Conservation (phyloP, 2,329 filamentous ascomycete species). For the Penicillium olsonii region DNA sequence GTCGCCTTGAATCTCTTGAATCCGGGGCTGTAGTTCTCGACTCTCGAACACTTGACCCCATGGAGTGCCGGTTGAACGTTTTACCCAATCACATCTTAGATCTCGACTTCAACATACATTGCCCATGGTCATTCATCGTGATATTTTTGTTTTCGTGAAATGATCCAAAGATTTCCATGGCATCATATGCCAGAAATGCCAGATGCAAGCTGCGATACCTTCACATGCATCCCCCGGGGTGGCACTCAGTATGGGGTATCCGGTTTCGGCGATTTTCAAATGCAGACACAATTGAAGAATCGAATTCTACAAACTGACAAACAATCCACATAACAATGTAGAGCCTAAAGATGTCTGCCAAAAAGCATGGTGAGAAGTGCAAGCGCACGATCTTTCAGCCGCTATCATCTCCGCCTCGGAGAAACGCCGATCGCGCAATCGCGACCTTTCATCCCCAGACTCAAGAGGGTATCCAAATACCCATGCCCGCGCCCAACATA, state of each 20-base stretch:
- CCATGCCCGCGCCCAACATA: not conserved
- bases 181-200: not conserved
- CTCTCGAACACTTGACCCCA: not conserved
- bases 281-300: not conserved
- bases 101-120: not conserved
- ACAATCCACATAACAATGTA: not conserved
- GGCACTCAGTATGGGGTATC: constrained; percentile 11
- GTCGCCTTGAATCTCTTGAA: not conserved
- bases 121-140: no score
- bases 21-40: constrained; percentile 2
- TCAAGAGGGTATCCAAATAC: not conserved
- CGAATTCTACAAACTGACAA: not conserved
- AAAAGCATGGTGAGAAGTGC: not conserved
- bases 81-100: constrained; percentile 11
- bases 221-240: not conserved
- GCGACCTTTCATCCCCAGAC: constrained; percentile 1
- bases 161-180: not conserved
- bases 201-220: not conserved
- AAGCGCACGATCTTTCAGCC: not conserved
- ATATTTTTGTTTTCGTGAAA: no score
- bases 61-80: constrained; percentile 22
- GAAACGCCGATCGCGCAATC: constrained; percentile 18
- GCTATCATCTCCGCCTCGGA: constrained; percentile 20
- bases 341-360: not conserved
- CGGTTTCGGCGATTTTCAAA: constrained; percentile 15